These are phyloP conservation scores for Chytriomyces confervae DNA, from an alignment of 192 early-diverging fungal species.

Conservation along the genomic window DNA sequence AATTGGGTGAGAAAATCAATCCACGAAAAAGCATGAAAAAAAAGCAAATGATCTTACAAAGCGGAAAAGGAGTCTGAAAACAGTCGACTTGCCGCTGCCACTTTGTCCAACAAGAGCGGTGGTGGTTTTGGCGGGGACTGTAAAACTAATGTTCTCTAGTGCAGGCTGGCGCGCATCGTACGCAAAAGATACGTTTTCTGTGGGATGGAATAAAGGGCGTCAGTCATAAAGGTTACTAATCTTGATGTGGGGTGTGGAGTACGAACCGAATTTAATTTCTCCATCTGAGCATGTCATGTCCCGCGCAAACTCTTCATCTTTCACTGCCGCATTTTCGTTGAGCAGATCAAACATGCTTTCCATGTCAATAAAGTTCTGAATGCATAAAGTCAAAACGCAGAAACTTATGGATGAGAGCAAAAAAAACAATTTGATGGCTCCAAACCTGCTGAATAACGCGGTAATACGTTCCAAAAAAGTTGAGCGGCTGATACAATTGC, in stretches of 20 bases:
- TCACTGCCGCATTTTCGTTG: conserved; percentile 68
- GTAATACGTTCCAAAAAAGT: conserved; percentile 92
- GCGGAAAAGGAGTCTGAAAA: conserved; percentile 42
- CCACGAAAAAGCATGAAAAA: conserved; percentile 35
- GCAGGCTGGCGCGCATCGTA: conserved; percentile 78
- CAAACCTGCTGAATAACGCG: conserved; percentile 80
- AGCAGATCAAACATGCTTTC: conserved; percentile 92
- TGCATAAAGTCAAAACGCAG: background rate
- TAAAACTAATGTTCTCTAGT: conserved; percentile 67
- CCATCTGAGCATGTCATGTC: conserved; percentile 63
- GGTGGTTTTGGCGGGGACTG: conserved; percentile 71
- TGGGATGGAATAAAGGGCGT: conserved; percentile 36
- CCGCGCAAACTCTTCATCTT: conserved; percentile 69
- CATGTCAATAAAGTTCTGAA: conserved; percentile 77
- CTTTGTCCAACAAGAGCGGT: conserved; percentile 82
- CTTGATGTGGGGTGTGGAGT: background rate
- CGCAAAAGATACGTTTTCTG: conserved; percentile 71
- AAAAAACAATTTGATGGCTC: background rate
- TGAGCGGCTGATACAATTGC: conserved; percentile 90
- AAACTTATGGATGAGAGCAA: background rate
- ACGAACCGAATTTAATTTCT: conserved; percentile 68
- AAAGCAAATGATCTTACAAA: conserved; percentile 43
- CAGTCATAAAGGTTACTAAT: background rate
- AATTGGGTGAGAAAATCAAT: conserved; percentile 41
- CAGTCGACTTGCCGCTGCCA: conserved; percentile 66